Evolutionary conservation across 257 asterid species (phyloP).

Genomic region (Gardenia jasminoides): DNA sequence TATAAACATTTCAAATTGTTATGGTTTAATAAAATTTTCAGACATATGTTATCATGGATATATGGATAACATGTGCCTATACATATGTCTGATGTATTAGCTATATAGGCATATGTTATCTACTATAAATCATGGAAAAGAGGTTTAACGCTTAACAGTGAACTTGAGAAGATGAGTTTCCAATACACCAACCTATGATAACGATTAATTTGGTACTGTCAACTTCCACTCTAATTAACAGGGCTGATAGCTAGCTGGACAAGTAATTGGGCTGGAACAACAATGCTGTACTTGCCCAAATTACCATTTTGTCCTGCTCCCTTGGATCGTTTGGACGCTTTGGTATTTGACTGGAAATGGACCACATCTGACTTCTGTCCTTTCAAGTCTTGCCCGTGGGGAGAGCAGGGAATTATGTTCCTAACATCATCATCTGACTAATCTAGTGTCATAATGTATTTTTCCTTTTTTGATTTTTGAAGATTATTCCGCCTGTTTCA

Average conservation of each 20-base stretch:
- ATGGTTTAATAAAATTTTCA: no score
- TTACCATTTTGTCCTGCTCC: constrained; percentile 35
- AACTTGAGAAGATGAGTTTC: no score
- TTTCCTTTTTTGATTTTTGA: neutral
- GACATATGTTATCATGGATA: no score
- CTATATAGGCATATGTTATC: no score
- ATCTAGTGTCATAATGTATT: neutral
- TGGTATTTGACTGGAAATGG: constrained; percentile 51
- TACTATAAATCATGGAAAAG: no score
- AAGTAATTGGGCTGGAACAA: constrained; percentile 38
- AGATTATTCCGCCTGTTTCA: neutral
- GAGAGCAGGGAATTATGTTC: no score
- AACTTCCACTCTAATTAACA: neutral
- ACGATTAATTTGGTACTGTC: neutral
- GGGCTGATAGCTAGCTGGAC: neutral
- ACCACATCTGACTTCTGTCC: constrained; percentile 50
- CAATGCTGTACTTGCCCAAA: constrained; percentile 35
- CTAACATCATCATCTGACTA: neutral
- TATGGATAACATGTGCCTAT: no score
- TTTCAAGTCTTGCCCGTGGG: no score
- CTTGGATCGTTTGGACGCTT: constrained; percentile 23
- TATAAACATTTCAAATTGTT: no score
- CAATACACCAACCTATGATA: neutral
- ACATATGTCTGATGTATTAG: no score
- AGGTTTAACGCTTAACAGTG: no score